Base-by-base conservation (phyloP, 148 eudicot genomes). In the Arbutus unedo region DNA sequence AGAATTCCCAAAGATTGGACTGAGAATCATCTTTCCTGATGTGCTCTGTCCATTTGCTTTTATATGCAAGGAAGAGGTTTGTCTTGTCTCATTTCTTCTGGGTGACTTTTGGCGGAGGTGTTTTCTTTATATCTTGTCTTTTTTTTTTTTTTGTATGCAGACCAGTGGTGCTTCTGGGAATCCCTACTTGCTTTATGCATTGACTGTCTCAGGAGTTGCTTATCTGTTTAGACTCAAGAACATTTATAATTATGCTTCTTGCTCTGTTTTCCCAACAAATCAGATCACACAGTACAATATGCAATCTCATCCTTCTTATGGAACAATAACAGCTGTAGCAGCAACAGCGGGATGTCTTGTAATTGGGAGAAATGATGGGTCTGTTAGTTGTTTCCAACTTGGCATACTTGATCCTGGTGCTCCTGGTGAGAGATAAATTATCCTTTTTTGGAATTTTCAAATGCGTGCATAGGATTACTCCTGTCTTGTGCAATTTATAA, bases 311-410 rank as follows among this genome's bases (percentile, higher is more conserved):
- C 90, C 90, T 66, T 90, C 89, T 59, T 78, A 84, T 85, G 93
- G 92, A 81, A 87, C 85, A 62, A 87, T 93, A 59, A 91, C 93
- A 77, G 89, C 93, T 77, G 92, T 88, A 59, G 81, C 94, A 84
- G 98, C 97, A 44, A 85, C 80, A 19, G 77, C 85, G 38, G 98
- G 96, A 21, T 93, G 90, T 84, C 86, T 96, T 77, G 85, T 93
- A 31, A 83, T 93, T 80, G 99, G 99, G 84, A 92, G 96, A 89
- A 89, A 87, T 76, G 99, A 93, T 82, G 99, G 99, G 68, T 91
- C 98, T 21, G 88, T 93, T 77, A 78, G 86, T 87, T 94, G 91
- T 84, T 89, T 93, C 59, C 94, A 81, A 79, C 86, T 94, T 77
- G 99, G 97, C 81, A 78, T 79, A 73, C 90, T 92, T 83, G 97